Evolutionary conservation across 2,329 filamentous ascomycete species (phyloP), one percentile per base, ranked within the genome.

Genomic region (Phoma sp.): DNA sequence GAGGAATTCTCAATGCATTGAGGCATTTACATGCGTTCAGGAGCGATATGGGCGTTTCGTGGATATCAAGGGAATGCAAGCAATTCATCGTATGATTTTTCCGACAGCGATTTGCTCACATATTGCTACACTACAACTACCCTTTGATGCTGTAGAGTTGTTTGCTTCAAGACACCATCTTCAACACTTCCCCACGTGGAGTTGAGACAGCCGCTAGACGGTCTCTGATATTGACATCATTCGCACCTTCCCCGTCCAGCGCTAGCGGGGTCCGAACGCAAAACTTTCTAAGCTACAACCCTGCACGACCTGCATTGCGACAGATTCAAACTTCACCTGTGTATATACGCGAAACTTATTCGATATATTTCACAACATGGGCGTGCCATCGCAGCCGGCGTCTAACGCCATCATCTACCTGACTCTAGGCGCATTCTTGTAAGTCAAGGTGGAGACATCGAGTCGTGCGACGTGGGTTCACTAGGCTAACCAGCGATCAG

Each of bases 361-460:
- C 33, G 39, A 25, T n/a, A 43, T 30, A 54, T 40, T 3, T 25
- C 49, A 9, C 39, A 59, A 34, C 40, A 95, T 93, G 91, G 89
- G 89, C 17, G 83, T 87, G 63, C 90, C 89, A 53, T 93, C 91
- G 1, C 85, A 81, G 50, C 78, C 84, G 82, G 90, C 90, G 71
- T 93, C 90, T 26, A 92, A 93, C 80, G 90, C 90, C 80, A 81
- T 93, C 72, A 88, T 95, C 72, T 93, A 93, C 72, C 78, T 91
- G 47, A 91, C 89, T 42, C 93, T 92, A 78, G 88, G 83, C 60
- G 80, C 82, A 42, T 95, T 95, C 73, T 78, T 95, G 91, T 93
- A 79, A 52, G 84, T 66, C 29, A 32, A 37, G 14, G 43, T 50
- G 36, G 42, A 48, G 34, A 39, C 14, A 14, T n/a, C 38, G 12